phyloP scores from a whole-genome alignment of 352 stramenopile genomes.

The Globisporangium okanoganense region DNA sequence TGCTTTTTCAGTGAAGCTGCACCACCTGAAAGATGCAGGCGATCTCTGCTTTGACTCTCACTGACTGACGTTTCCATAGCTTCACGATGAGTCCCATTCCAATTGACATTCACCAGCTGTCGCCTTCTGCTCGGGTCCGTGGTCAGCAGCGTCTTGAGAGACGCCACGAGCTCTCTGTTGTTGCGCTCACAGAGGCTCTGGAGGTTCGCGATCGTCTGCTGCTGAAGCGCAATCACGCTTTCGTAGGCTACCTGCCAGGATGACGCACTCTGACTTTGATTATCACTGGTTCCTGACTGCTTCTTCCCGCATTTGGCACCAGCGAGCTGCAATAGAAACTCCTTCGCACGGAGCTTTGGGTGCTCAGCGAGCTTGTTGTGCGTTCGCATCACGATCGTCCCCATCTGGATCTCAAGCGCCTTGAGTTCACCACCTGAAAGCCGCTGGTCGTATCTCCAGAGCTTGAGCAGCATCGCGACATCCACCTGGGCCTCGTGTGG shows the following conservation, averaged over 20 bases:
- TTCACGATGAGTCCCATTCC: neutral
- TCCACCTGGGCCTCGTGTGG: conserved; percentile 38
- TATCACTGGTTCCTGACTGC: conserved; percentile 21
- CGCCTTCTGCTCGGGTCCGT: conserved; percentile 34
- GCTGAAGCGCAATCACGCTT: conserved; percentile 70
- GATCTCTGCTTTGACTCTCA: neutral
- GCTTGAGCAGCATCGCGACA: conserved; percentile 30
- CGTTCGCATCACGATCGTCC: conserved; percentile 60
- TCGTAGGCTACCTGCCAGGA: conserved; percentile 75
- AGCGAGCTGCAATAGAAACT: conserved; percentile 61
- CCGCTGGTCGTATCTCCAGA: conserved; percentile 49
- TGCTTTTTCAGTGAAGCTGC: neutral
- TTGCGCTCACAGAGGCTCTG: conserved; percentile 50
- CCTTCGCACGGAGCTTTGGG: conserved; percentile 59
- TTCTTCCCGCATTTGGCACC: conserved; percentile 13
- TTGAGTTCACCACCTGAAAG: conserved; percentile 27
- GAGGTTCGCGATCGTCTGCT: conserved; percentile 66
- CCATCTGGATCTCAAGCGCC: conserved; percentile 52
- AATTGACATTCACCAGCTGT: conserved; percentile 16
- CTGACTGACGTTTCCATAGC: neutral
- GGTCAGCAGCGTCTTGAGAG: conserved; percentile 50
- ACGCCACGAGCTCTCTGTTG: conserved; percentile 34
- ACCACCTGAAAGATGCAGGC: neutral
- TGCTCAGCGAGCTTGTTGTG: conserved; percentile 51
- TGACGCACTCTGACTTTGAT: conserved; percentile 25